phyloP scores from a whole-genome alignment of 2,329 filamentous ascomycete species.

The Dendryphion nanum region DNA sequence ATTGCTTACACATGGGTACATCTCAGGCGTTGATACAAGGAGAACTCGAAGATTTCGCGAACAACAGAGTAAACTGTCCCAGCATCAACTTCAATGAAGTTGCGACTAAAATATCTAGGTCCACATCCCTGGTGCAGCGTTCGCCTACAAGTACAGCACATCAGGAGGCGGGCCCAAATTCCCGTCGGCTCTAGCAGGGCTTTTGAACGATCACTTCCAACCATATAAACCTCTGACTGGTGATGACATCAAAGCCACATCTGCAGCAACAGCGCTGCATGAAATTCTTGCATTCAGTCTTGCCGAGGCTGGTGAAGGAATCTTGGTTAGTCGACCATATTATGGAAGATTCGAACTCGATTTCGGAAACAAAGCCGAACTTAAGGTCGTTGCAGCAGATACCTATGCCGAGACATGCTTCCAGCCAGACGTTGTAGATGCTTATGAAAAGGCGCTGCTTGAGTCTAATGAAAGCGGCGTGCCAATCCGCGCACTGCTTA shows the following conservation, averaged over 20 bases:
- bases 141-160: constrained; percentile 42
- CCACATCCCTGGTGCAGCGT: constrained; percentile 29
- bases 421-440: constrained; percentile 23
- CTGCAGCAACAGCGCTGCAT: constrained; percentile 41
- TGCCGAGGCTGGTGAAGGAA: constrained; percentile 45
- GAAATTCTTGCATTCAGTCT: constrained; percentile 45
- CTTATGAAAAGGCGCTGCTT: constrained; percentile 43
- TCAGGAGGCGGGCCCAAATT: constrained; percentile 36
- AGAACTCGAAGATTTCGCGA: constrained; percentile 43
- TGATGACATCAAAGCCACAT: constrained; percentile 40
- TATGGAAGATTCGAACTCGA: constrained; percentile 53
- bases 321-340: constrained; percentile 47
- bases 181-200: constrained; percentile 39
- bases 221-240: constrained; percentile 34
- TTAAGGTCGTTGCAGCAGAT: constrained; percentile 14
- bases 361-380: constrained; percentile 44
- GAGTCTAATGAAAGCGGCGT: constrained; percentile 37
- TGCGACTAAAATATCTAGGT: constrained; percentile 10
- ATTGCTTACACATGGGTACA: not conserved
- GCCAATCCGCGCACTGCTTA: constrained; percentile 45
- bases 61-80: constrained; percentile 27
- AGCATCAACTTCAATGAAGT: not conserved
- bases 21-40: constrained; percentile 27
- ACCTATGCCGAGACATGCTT: constrained; percentile 15
- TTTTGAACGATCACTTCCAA: constrained; percentile 43